phyloP scores from a whole-genome alignment of 345 rosid species.

The Brassica nigra region DNA sequence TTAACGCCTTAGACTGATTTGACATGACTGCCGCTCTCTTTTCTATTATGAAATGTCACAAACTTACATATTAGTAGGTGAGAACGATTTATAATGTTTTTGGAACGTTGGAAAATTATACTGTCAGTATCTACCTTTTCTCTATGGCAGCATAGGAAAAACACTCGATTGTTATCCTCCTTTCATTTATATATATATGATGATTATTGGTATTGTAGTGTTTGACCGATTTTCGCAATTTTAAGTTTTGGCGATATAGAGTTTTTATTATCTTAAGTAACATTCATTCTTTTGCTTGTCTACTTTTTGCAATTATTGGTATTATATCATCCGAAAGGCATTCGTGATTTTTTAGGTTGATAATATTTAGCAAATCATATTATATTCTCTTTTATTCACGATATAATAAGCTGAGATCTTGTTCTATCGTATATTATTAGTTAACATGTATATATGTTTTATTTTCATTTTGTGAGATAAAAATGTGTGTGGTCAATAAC shows the following conservation, averaged over 20 bases:
- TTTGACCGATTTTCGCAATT: neutral
- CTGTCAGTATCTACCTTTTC: neutral
- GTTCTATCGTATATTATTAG: neutral
- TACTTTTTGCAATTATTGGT: too few relatives aligned
- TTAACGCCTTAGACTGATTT: too few relatives aligned
- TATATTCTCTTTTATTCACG: neutral
- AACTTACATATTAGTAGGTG: too few relatives aligned
- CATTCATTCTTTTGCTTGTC: neutral
- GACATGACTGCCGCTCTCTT: too few relatives aligned
- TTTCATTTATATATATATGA: neutral
- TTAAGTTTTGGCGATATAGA: neutral
- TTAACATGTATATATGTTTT: neutral
- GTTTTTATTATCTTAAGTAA: neutral
- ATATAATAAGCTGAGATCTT: neutral
- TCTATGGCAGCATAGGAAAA: conserved; percentile 38
- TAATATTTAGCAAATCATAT: too few relatives aligned
- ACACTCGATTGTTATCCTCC: neutral
- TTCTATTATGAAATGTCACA: neutral
- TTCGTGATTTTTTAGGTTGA: neutral
- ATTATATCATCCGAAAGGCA: too few relatives aligned
- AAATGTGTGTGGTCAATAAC: neutral
- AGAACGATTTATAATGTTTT: neutral
- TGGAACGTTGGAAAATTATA: neutral
- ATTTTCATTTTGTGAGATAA: neutral
- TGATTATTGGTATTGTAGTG: neutral